phyloP scores from a whole-genome alignment of 1,284 basidiomycete species.

The Coniferiporia sulphurascens region DNA sequence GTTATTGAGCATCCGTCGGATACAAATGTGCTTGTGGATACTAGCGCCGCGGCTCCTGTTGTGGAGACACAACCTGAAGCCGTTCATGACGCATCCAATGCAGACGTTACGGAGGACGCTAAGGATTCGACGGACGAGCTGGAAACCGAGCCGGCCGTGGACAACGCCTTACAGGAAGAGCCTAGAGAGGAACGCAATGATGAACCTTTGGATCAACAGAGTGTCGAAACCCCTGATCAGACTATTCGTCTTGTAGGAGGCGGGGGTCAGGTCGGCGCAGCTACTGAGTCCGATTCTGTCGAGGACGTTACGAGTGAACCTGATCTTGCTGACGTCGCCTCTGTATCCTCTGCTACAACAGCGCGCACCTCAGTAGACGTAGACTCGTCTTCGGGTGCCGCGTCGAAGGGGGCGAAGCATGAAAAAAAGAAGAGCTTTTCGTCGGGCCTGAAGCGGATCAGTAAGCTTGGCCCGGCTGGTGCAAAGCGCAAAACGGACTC shows the following conservation, averaged over 20 bases:
- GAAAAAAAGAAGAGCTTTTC: slow-evolving; percentile 55
- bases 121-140: slow-evolving; percentile 3
- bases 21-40: background rate
- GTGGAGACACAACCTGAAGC: background rate
- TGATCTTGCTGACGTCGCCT: slow-evolving; percentile 25
- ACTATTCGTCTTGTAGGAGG: slow-evolving; percentile 58
- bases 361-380: slow-evolving; percentile 19
- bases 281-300: slow-evolving; percentile 27
- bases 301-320: slow-evolving; percentile 19
- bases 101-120: slow-evolving; percentile 19
- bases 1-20: slow-evolving; percentile 3
- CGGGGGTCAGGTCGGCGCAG: slow-evolving; percentile 37
- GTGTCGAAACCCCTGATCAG: slow-evolving; percentile 22
- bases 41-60: slow-evolving; percentile 2
- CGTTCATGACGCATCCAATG: background rate
- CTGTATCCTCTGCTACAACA: slow-evolving; percentile 21
- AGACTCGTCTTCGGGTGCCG: slow-evolving; percentile 17
- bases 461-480: slow-evolving; percentile 35
- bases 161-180: slow-evolving; percentile 13
- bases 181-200: background rate
- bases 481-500: slow-evolving; percentile 50
- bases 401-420: slow-evolving; percentile 30
- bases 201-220: background rate
- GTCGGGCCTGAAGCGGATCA: slow-evolving; percentile 51
- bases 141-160: slow-evolving; percentile 22